A percentile compares a stretch with the other conserved stretches of the same genome.
phyloP scores from a whole-genome alignment of 1,284 basidiomycete genomes.

The Melampsora larici-populina region DNA sequence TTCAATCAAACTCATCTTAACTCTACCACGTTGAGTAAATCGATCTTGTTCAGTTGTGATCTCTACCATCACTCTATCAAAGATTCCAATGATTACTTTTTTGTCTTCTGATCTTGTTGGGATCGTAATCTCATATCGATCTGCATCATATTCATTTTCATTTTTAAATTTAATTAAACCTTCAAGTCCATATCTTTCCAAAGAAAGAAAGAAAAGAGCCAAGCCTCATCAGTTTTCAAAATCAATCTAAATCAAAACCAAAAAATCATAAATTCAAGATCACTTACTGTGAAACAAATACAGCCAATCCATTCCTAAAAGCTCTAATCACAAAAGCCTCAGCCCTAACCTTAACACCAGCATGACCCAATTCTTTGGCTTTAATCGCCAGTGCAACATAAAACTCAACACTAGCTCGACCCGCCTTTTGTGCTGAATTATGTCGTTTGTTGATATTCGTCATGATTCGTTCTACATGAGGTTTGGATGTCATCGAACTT shows the following conservation, averaged over 20 bases:
- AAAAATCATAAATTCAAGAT: too few relatives aligned
- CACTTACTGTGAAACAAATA: conserved; percentile 89
- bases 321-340: conserved; percentile 85
- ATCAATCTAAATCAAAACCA: too few relatives aligned
- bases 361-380: conserved; percentile 47
- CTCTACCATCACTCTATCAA: conserved; percentile 39
- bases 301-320: conserved; percentile 90
- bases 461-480: conserved; percentile 80
- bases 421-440: conserved; percentile 93
- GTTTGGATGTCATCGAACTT: conserved; percentile 78
- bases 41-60: conserved; percentile 39
- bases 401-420: conserved; percentile 92
- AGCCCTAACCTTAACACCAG: conserved; percentile 58
- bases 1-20: conserved; percentile 61
- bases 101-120: conserved; percentile 39
- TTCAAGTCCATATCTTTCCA: conserved; percentile 49
- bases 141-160: conserved; percentile 51
- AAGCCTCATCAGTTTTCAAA: background rate
- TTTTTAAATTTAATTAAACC: conserved; percentile 52
- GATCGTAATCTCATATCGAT: conserved; percentile 51
- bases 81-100: conserved; percentile 30
- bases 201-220: background rate
- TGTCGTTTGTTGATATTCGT: conserved; percentile 87
- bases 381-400: conserved; percentile 88
- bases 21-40: conserved; percentile 42